Evolutionary conservation across 2,329 filamentous ascomycete species (phyloP), one percentile per base, ranked within the genome.

Genomic region (Sclerotinia borealis): DNA sequence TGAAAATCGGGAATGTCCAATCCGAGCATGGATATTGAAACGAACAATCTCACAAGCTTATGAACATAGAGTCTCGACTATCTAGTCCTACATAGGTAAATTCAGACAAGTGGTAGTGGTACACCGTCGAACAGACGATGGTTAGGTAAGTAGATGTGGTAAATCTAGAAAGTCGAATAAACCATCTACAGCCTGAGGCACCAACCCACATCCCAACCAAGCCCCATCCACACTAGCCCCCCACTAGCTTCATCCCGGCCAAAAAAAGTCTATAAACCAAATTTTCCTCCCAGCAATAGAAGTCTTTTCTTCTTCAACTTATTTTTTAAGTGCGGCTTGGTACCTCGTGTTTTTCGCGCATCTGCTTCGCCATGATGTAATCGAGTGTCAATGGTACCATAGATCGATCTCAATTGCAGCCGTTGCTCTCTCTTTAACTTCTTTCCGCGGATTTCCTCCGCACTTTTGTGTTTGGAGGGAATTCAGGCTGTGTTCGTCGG

Each of bases 381-480:
- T 68, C 65, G 72, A 74, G 74, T 68, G 74, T 75, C 74, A 73
- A 68, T 69, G 65, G 65, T 68, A 64, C 66, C 70, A 73, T 73
- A 75, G 74, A 80, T 68, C 64, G 78, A 78, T 48, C 78, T 83
- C 82, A 90, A 93, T 93, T 92, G 89, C 89, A 80, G 76, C 81
- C 78, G 80, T 64, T 79, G 81, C 77, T 79, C 75, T 78, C 78
- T 77, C 78, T 79, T 75, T 79, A 74, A 47, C 61, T 76, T 75
- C 75, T 74, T 75, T 73, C 55, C 56, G 64, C 61, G 72, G 74
- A 72, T 76, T 75, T n/a, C n/a, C n/a, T n/a, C n/a, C 73, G 54
- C 25, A 65, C 66, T 22, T 51, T 60, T 39, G 19, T 34, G 22
- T 41, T 4, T n/a, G 36, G 36, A 36, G 19, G 10, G 11, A 39